These are phyloP conservation scores for Lactarius psammicola DNA, from an alignment of 768 basidiomycete species.

Conservation along the genomic window DNA sequence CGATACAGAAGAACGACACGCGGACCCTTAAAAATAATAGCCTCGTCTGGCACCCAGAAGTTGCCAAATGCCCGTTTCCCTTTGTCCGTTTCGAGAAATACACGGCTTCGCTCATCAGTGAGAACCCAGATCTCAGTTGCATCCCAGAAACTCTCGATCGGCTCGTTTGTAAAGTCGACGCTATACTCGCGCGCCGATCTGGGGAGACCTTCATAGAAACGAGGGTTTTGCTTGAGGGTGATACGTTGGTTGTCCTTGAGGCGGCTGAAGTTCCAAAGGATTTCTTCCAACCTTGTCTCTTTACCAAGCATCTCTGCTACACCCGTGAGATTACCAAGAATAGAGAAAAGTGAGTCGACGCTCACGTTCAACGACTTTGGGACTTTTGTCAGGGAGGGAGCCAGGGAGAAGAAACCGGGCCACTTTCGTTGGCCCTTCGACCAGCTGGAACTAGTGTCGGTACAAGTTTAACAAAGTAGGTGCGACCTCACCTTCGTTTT, in stretches of 20 bases:
- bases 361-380: constrained; percentile 10
- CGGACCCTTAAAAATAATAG: constrained; percentile 22
- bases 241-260: constrained; percentile 1
- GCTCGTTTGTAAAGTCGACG: background rate
- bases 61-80: constrained; percentile 14
- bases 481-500: background rate
- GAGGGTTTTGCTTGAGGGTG: constrained; percentile 19
- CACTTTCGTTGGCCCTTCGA: background rate
- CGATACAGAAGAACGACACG: background rate
- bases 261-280: constrained; percentile 25
- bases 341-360: background rate
- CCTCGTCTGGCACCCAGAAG: constrained; percentile 2
- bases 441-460: background rate
- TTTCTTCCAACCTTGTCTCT: background rate
- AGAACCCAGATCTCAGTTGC: constrained; percentile 12
- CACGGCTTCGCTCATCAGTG: constrained; percentile 4
- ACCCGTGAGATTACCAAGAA: background rate
- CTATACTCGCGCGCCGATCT: background rate
- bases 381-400: background rate
- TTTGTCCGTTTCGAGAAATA: constrained; percentile 13
- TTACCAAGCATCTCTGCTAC: constrained; percentile 13
- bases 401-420: constrained; percentile 5
- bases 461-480: background rate
- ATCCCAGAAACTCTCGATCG: background rate
- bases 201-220: constrained; percentile 11